Conservation (phyloP, 2,329 filamentous ascomycete genomes). For the Elsinoe necatrix region DNA sequence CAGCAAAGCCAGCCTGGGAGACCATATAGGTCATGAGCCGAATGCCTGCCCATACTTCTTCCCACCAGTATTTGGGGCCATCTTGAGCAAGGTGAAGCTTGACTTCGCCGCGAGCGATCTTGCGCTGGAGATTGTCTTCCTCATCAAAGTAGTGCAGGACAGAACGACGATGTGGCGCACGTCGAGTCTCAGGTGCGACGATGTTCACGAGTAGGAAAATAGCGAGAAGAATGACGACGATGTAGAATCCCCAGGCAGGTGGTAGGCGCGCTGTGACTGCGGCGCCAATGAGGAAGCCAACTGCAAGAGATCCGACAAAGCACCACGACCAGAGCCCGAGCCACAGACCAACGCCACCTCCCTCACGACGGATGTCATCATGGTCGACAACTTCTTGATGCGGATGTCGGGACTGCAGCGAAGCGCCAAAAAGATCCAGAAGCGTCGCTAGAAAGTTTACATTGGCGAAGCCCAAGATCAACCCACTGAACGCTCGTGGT, state of each 20-base stretch:
- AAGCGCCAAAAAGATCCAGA: slow-evolving; percentile 68
- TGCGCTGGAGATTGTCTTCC: slow-evolving; percentile 41
- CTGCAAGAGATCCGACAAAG: slow-evolving; percentile 60
- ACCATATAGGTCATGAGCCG: slow-evolving; percentile 62
- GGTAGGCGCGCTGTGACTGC: slow-evolving; percentile 55
- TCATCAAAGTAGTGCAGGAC: slow-evolving; percentile 53
- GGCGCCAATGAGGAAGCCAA: slow-evolving; percentile 66
- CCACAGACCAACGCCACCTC: slow-evolving; percentile 74
- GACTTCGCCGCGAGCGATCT: slow-evolving; percentile 63
- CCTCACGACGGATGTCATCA: slow-evolving; percentile 63
- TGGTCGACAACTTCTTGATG: slow-evolving; percentile 62
- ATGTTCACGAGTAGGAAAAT: slow-evolving; percentile 61
- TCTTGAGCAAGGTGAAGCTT: slow-evolving; percentile 66
- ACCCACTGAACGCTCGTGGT: slow-evolving; percentile 57
- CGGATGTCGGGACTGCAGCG: slow-evolving; percentile 61
- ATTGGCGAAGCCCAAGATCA: slow-evolving; percentile 63
- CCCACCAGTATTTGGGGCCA: slow-evolving; percentile 67
- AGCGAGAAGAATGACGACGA: slow-evolving; percentile 60
- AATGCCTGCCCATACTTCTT: slow-evolving; percentile 65
- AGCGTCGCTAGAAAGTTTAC: slow-evolving; percentile 68
- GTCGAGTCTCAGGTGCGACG: slow-evolving; percentile 61
- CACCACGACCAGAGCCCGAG: slow-evolving; percentile 71
- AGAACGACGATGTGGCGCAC: slow-evolving; percentile 59
- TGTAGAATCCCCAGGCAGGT: slow-evolving; percentile 68
- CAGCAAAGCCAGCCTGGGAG: slow-evolving; percentile 62